Percentiles rank a stretch among this genome's conserved stretches.
These are phyloP conservation scores for Chrysosporium keratinophilum DNA, from an alignment of 2,329 filamentous ascomycete genomes.

Conservation along the genomic window DNA sequence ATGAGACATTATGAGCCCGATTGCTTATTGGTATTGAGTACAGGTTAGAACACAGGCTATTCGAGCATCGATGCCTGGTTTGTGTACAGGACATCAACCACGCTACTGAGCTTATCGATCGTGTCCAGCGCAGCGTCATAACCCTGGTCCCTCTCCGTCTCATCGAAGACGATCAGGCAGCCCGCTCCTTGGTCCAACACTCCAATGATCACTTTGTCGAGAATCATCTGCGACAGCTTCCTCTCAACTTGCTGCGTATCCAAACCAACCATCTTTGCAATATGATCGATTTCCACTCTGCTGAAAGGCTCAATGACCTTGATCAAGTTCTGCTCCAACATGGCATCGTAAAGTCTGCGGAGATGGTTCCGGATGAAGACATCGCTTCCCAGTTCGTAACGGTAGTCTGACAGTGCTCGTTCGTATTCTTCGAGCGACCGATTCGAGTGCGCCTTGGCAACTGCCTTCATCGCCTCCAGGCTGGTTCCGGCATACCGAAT, in stretches of 20 bases:
- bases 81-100: conserved; percentile 94
- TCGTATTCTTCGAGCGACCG: conserved; percentile 96
- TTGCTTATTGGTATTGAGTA: not conserved
- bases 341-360: conserved; percentile 88
- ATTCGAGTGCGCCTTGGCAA: conserved; percentile 89
- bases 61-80: conserved; percentile 95
- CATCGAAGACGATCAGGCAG: conserved; percentile 93
- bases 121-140: conserved; percentile 92
- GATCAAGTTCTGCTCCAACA: conserved; percentile 98
- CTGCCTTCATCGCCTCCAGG: conserved; percentile 97
- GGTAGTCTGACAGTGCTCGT: conserved; percentile 76
- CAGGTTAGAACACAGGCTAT: conserved; percentile 38
- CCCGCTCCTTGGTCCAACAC: conserved; percentile 96
- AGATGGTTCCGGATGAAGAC: conserved; percentile 96
- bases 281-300: conserved; percentile 89
- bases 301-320: conserved; percentile 99
- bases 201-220: conserved; percentile 97
- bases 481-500: conserved; percentile 92
- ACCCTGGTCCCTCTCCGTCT: conserved; percentile 81
- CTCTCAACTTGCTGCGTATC: conserved; percentile 95
- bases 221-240: conserved; percentile 98
- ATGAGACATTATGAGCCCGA: not conserved
- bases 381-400: conserved; percentile 87
- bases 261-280: conserved; percentile 93
- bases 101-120: conserved; percentile 92